Evolutionary conservation across 441 rosid species (phyloP), one percentile per base, ranked within the genome.

Genomic region (Gossypium laxum): DNA sequence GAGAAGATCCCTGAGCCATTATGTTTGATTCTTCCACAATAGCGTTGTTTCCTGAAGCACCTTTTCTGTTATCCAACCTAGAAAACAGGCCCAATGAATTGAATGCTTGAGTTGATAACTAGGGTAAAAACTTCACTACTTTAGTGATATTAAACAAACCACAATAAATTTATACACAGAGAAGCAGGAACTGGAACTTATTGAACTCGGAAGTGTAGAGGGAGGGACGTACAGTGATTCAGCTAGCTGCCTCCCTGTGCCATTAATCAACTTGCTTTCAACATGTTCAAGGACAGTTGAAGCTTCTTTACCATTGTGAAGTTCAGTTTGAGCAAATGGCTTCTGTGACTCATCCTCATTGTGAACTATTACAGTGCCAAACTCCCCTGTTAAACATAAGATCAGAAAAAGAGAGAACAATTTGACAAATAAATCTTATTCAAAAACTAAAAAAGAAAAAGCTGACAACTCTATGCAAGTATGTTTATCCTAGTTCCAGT

Each of bases 361-460:
- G 82, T 88, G 96, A 77, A 91, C 41, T 26, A 95, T 83, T 73
- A 90, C 82, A 47, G 98, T 95, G 70, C 98, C 97, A 80, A 89
- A 95, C 56, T 91, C 96, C 74, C 89, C 96, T 87, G 83, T 73
- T 73, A 65, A 75, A 70, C 41, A 70, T 15, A 75, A 73, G 52
- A 65, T 45, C 30, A 77, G 45, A 55, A 60, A 67, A 47, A 3
- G 21, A 22, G 14, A 41, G 5, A 14, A 51, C 38, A 61, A 45
- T 4, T 5, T 32, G 12, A 60, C 48, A 41, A 28, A 61, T 14
- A 17, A 19, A 57, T 45, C 41, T 51, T 7, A 15, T 14, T 14
- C 15, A n/a, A 32, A 64, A 72, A 14, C 32, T 48, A 34, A 62
- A 12, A 12, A 58, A 57, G 47, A 56, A 11, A 22, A 12, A 21